A percentile compares a stretch with the other conserved stretches of the same genome.
phyloP scores from a whole-genome alignment of 2,329 filamentous ascomycete species.

The Cordyceps tenuipes region DNA sequence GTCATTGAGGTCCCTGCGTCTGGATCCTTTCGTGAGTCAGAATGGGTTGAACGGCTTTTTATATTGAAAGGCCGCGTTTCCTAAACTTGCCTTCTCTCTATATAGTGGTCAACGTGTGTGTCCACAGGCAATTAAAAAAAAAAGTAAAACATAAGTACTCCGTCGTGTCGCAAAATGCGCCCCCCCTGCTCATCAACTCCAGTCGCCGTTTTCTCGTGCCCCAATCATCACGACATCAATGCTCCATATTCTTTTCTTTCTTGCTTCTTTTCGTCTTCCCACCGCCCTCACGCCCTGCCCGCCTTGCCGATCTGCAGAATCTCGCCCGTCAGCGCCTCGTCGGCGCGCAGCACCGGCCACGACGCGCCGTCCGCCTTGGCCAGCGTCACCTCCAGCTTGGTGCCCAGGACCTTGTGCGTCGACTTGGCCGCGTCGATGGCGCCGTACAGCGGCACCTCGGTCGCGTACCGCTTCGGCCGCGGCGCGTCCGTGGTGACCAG shows the following conservation, averaged over 20 bases:
- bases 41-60: neutral
- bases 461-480: constrained; percentile 64
- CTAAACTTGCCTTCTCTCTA: neutral
- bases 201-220: neutral
- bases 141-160: neutral
- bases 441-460: constrained; percentile 66
- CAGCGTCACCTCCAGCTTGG: constrained; percentile 77
- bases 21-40: neutral
- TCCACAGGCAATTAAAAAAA: neutral
- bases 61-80: neutral
- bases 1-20: neutral
- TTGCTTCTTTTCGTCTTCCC: neutral
- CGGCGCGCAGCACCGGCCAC: constrained; percentile 78
- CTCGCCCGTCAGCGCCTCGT: constrained; percentile 61
- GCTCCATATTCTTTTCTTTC: neutral
- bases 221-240: neutral
- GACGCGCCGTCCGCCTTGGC: constrained; percentile 63
- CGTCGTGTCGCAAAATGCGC: neutral
- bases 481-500: constrained; percentile 72
- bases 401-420: constrained; percentile 73
- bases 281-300: constrained; percentile 40
- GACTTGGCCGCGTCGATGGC: constrained; percentile 68
- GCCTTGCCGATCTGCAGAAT: constrained; percentile 86
- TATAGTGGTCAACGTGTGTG: neutral
- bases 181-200: neutral